Evolutionary conservation across 75 land plant species (phyloP).

Genomic region (Sequoia sempervirens): DNA sequence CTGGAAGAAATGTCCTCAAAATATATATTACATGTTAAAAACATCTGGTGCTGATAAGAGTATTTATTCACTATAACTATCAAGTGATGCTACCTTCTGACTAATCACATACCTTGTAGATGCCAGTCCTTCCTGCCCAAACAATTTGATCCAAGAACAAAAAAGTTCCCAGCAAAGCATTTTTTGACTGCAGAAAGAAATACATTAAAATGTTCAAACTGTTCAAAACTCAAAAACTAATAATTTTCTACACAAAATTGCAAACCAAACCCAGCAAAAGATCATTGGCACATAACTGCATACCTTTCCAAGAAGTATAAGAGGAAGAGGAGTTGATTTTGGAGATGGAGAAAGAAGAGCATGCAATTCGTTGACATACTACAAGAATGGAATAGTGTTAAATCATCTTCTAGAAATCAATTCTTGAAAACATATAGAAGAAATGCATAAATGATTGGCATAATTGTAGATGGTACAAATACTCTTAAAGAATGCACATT

Average conservation of each 20-base stretch:
- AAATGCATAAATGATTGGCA: background rate
- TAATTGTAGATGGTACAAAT: background rate
- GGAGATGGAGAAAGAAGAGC: slow-evolving; percentile 79
- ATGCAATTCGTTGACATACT: slow-evolving; percentile 93
- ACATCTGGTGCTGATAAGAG: background rate
- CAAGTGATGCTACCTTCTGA: background rate
- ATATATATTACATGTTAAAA: background rate
- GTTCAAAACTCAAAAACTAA: background rate
- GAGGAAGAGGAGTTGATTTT: slow-evolving; percentile 78
- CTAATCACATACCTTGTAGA: slow-evolving; percentile 69
- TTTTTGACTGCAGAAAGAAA: slow-evolving; percentile 73
- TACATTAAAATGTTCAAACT: background rate
- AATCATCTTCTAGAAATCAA: slow-evolving; percentile 2
- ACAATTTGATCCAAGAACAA: slow-evolving; percentile 93
- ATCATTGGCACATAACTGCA: background rate
- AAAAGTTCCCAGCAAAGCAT: slow-evolving; percentile 87
- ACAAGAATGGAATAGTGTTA: slow-evolving; percentile 15
- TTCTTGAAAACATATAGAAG: background rate
- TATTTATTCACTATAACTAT: background rate
- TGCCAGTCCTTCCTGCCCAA: slow-evolving; percentile 89
- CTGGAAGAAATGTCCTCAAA: background rate
- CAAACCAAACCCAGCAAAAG: background rate
- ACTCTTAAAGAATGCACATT: background rate
- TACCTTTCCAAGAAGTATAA: slow-evolving; percentile 90
- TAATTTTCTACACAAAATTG: background rate